Percentiles rank a stretch among this genome's conserved stretches.
Evolutionary conservation across 441 rosid species (phyloP).

Genomic region (Gossypium schwendimanii): DNA sequence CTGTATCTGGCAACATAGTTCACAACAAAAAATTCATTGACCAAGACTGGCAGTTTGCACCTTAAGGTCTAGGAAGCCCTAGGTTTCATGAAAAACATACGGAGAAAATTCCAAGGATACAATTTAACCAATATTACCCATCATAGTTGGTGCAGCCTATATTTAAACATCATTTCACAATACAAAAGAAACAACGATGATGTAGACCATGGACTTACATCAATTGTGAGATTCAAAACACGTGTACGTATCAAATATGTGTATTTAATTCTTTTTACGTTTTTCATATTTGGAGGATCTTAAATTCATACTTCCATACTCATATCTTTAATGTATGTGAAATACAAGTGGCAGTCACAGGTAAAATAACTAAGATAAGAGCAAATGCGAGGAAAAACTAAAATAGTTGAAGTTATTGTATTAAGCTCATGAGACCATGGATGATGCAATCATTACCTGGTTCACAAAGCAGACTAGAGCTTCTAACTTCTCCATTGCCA

Average conservation of each 20-base stretch:
- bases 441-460: constrained; percentile 46
- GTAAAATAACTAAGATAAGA: background rate
- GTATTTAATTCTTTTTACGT: background rate
- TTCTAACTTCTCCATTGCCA: constrained; percentile 70
- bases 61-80: background rate
- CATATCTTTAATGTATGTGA: background rate
- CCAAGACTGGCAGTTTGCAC: background rate
- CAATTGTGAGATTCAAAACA: background rate
- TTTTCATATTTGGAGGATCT: background rate
- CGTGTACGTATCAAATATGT: background rate
- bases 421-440: constrained; percentile 7
- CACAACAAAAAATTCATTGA: background rate
- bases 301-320: background rate
- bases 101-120: background rate
- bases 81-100: background rate
- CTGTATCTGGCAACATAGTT: background rate
- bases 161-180: background rate
- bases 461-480: constrained; percentile 63
- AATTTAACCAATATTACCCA: background rate
- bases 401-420: background rate
- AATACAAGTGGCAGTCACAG: background rate
- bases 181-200: background rate
- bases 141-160: background rate
- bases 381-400: background rate
- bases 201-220: background rate